Conservation (phyloP, 1,284 basidiomycete species). For the Malassezia caprae region DNA sequence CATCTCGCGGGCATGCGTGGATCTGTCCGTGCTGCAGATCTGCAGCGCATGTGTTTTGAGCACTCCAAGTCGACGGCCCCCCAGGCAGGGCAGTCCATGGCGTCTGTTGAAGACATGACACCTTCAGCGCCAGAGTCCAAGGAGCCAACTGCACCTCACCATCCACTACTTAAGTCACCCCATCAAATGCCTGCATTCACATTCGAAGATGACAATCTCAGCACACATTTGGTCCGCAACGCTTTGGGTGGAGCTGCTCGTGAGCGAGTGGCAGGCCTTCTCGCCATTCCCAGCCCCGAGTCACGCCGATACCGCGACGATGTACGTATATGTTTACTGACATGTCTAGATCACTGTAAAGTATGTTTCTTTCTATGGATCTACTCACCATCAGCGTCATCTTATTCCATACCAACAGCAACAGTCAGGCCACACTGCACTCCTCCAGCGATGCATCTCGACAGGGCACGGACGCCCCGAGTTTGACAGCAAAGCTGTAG, state of each 20-base stretch:
- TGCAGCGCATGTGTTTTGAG: slow-evolving; percentile 34
- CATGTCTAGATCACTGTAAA: slow-evolving; percentile 19
- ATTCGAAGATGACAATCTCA: slow-evolving; percentile 64
- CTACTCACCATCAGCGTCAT: slow-evolving; percentile 14
- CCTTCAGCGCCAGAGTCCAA: background rate
- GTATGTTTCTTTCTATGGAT: background rate
- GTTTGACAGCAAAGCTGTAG: slow-evolving; percentile 1
- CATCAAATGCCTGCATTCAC: slow-evolving; percentile 29
- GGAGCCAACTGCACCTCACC: slow-evolving; percentile 11
- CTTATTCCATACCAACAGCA: slow-evolving; percentile 5
- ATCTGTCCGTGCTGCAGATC: slow-evolving; percentile 26
- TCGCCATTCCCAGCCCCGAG: slow-evolving; percentile 82
- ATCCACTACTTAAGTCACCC: slow-evolving; percentile 36
- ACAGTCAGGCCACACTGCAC: background rate
- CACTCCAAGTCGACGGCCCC: slow-evolving; percentile 11
- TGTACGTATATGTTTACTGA: slow-evolving; percentile 7
- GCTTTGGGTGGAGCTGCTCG: slow-evolving; percentile 79
- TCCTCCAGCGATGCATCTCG: background rate
- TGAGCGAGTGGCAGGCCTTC: slow-evolving; percentile 57
- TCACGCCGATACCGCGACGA: slow-evolving; percentile 47
- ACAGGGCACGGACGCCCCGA: background rate
- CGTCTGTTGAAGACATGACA: background rate
- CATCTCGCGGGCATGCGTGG: slow-evolving; percentile 42
- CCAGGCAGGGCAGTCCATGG: slow-evolving; percentile 39
- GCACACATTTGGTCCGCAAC: slow-evolving; percentile 85